phyloP scores from a whole-genome alignment of 2,329 filamentous ascomycete genomes.

The Aspergillus bombycis region DNA sequence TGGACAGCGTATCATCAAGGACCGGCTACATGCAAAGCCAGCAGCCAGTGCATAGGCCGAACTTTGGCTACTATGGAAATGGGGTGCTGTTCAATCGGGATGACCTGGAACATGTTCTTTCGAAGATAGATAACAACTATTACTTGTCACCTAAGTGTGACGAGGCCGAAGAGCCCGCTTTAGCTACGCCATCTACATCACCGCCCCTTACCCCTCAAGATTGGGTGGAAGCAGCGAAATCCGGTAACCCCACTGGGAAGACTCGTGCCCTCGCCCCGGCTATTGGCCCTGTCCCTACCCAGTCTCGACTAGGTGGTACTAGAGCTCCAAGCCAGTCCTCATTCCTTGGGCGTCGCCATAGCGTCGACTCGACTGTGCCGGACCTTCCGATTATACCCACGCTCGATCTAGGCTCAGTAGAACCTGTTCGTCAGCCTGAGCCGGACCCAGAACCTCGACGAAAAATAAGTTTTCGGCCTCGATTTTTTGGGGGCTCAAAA shows the following conservation, averaged over 20 bases:
- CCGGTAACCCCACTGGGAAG: slow-evolving; percentile 25
- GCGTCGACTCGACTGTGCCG: slow-evolving; percentile 28
- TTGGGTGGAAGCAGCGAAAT: slow-evolving; percentile 45
- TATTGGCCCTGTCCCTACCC: slow-evolving; percentile 14
- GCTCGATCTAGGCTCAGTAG: slow-evolving; percentile 32
- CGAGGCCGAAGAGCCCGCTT: slow-evolving; percentile 15
- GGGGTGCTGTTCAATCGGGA: slow-evolving; percentile 26
- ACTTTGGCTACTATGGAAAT: slow-evolving; percentile 24
- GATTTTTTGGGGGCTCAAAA: slow-evolving; percentile 38
- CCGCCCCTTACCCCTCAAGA: slow-evolving; percentile 44
- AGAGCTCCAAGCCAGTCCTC: slow-evolving; percentile 28
- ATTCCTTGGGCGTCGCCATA: slow-evolving; percentile 31
- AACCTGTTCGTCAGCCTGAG: slow-evolving; percentile 19
- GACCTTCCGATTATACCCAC: slow-evolving; percentile 32
- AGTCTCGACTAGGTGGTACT: slow-evolving; percentile 17
- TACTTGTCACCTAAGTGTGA: slow-evolving; percentile 25
- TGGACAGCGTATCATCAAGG: slow-evolving; percentile 32
- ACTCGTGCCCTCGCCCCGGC: slow-evolving; percentile 12
- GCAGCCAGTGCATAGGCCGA: slow-evolving; percentile 27
- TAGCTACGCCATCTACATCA: slow-evolving; percentile 25
- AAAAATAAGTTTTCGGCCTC: slow-evolving; percentile 40
- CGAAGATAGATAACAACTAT: slow-evolving; percentile 27
- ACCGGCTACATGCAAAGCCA: slow-evolving; percentile 29
- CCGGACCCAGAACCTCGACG: slow-evolving; percentile 31
- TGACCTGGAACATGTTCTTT: slow-evolving; percentile 24